These are phyloP conservation scores for Tetrahymena borealis DNA, from an alignment of 73 alveolate genomes.

Conservation along the genomic window DNA sequence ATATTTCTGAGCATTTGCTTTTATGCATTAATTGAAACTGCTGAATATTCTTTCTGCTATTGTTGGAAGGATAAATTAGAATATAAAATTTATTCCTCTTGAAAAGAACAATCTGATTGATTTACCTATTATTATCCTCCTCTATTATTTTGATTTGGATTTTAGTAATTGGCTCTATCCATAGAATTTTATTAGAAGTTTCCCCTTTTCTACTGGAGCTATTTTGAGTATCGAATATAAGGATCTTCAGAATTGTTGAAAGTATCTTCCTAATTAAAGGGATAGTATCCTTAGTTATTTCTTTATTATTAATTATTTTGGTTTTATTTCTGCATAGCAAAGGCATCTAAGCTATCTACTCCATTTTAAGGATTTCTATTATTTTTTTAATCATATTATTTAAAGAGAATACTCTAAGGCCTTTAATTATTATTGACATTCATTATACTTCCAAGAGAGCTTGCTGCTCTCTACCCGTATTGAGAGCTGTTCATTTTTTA, in stretches of 20 bases:
- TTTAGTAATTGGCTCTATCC: neutral
- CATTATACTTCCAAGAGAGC: neutral
- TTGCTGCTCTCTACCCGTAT: neutral
- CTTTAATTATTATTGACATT: neutral
- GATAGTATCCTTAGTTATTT: neutral
- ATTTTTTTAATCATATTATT: neutral
- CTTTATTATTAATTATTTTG: neutral
- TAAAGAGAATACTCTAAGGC: neutral
- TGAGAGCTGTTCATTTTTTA: neutral
- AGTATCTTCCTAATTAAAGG: neutral
- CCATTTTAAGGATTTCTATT: neutral
- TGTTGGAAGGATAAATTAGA: neutral
- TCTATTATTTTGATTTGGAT: neutral
- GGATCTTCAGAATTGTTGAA: neutral
- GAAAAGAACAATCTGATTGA: neutral
- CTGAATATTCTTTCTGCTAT: neutral
- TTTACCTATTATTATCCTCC: neutral
- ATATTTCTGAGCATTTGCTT: neutral
- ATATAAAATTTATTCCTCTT: neutral
- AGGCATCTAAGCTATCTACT: neutral
- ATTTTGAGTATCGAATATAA: neutral
- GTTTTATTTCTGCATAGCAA: neutral
- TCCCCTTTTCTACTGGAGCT: neutral
- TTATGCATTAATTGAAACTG: neutral
- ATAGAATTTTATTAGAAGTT: neutral